Evolutionary conservation across 768 basidiomycete genomes (phyloP).

Genomic region (Phaffia tasmanica): DNA sequence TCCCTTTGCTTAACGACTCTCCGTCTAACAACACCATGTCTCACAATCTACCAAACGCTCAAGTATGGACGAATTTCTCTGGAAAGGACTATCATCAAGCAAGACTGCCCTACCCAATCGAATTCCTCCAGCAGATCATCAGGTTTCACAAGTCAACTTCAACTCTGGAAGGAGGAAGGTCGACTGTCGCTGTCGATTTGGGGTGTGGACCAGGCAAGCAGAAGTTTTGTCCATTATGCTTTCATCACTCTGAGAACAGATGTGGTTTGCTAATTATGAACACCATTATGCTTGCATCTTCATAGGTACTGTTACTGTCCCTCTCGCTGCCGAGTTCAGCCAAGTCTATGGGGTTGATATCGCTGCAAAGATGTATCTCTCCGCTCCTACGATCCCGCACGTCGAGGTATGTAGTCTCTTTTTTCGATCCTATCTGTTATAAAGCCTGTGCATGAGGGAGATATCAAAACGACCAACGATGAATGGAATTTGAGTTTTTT

Average conservation of each 20-base stretch:
- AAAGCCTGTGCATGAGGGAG: no score
- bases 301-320: slow-evolving; percentile 13
- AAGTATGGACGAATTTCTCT: slow-evolving; percentile 12
- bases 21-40: no score
- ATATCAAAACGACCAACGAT: not conserved
- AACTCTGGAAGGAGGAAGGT: not conserved
- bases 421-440: no score
- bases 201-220: slow-evolving; percentile 21
- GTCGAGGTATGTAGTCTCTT: slow-evolving; percentile 1
- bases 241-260: not conserved
- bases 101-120: slow-evolving; percentile 5
- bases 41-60: not conserved
- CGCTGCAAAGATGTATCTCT: not conserved
- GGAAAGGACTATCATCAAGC: slow-evolving; percentile 6
- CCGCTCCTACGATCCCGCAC: slow-evolving; percentile 7
- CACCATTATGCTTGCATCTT: not conserved
- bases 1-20: no score
- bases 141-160: slow-evolving; percentile 1
- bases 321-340: not conserved
- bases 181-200: slow-evolving; percentile 14
- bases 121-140: not conserved
- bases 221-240: not conserved
- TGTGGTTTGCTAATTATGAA: not conserved
- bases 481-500: no score
- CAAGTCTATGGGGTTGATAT: slow-evolving; percentile 14